Base-by-base conservation (phyloP, 2,329 filamentous ascomycete genomes). In the Furcasterigmium sp. region DNA sequence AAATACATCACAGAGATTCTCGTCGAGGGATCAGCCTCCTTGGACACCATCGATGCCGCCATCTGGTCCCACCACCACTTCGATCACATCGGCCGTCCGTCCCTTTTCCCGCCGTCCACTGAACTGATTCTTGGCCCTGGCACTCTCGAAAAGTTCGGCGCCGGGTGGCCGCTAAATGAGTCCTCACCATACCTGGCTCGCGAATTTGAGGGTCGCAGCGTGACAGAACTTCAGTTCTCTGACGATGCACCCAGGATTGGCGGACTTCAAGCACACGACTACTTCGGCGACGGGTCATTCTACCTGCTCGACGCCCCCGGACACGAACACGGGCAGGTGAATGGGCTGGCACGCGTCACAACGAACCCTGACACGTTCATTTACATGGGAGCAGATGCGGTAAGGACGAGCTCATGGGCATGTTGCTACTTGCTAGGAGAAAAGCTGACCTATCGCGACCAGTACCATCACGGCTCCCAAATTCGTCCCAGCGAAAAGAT, bases 51-150 rank as follows among this genome's bases (percentile, higher is more conserved):
- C 18, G 49, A 57, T 29, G 52, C 49, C 10, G 41, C 58, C 3
- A 45, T 58, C 15, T 58, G 52, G 54, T 56, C 52, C 20, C 55
- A 59, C 37, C 51, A 45, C 20, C 56, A 59, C 35, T 51, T 51
- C 10, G 57, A 59, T 26, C 55, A 58, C 43, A 48, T 45, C 15
- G 56, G 56, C 14, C 51, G 57, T 21, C 45, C 49, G 3, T 54
- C 53, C 0, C 45, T 45, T 7, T 59, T 58, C 23, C 47, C 49
- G 3, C 17, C 49, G 1, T 43, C 38, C 8, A 54, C 54, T 3
- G 28, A 46, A 2, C 28, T 58, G 9, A 38, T 58, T 20, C 51
- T 57, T 8, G 54, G 56, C 2, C 53, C 52, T 1, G 53, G 49
- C 5, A 41, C 50, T 26, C 46, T 41, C 21, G 36, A 47, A 11